A percentile compares a stretch with the other conserved stretches of the same genome.
phyloP scores from a whole-genome alignment of 257 asterid genomes.

The Solanum medicagineum region DNA sequence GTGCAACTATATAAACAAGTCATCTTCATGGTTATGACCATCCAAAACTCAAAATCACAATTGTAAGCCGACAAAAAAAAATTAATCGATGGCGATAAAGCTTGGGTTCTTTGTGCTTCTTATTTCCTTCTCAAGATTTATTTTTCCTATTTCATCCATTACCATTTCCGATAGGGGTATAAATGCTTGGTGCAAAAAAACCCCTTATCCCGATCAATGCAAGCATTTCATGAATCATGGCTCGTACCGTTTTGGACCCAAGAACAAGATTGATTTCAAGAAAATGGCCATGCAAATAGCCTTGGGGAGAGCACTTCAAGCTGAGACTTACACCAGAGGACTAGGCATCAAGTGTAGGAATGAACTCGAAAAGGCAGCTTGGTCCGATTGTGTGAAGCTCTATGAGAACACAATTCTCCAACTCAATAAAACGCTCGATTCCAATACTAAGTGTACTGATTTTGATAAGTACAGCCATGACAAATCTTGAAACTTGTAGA shows the following conservation, averaged over 20 bases:
- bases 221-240: conserved; percentile 29
- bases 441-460: conserved; percentile 26
- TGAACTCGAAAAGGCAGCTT: conserved; percentile 46
- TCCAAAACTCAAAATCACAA: background rate
- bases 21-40: background rate
- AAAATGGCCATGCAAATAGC: conserved; percentile 37
- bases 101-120: conserved; percentile 6
- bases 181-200: conserved; percentile 50
- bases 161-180: conserved; percentile 4
- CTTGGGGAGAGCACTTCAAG: conserved; percentile 30
- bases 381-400: conserved; percentile 60
- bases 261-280: conserved; percentile 27
- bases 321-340: conserved; percentile 20
- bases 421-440: conserved; percentile 45
- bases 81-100: conserved; percentile 3
- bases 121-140: conserved; percentile 11
- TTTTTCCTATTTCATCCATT: background rate
- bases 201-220: conserved; percentile 65
- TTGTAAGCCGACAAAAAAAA: background rate
- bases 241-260: conserved; percentile 9
- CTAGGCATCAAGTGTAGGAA: conserved; percentile 38
- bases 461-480: conserved; percentile 63
- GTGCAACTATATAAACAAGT: conserved; percentile 14
- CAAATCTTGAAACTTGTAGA: conserved; percentile 59
- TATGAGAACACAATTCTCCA: conserved; percentile 32